These are phyloP conservation scores for Truncatella angustata DNA, from an alignment of 2,329 filamentous ascomycete genomes.

Conservation along the genomic window DNA sequence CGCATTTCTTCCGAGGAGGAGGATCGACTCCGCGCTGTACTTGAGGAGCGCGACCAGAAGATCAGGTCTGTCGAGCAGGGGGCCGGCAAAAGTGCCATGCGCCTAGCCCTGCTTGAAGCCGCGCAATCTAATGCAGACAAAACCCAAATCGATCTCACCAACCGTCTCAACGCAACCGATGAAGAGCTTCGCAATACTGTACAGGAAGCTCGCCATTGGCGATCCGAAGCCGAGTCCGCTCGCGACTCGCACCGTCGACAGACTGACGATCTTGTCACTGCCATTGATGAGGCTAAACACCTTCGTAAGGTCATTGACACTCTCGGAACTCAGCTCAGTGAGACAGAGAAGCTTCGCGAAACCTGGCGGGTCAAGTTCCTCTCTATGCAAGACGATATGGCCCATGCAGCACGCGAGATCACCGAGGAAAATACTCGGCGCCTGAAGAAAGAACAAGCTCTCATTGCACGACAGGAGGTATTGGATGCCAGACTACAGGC, in stretches of 20 bases:
- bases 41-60: conserved; percentile 69
- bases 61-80: conserved; percentile 59
- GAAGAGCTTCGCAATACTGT: conserved; percentile 53
- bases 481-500: conserved; percentile 75
- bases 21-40: conserved; percentile 61
- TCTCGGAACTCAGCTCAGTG: conserved; percentile 75
- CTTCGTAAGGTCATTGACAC: conserved; percentile 72
- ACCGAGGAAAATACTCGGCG: conserved; percentile 79
- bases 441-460: conserved; percentile 75
- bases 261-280: conserved; percentile 46
- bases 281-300: conserved; percentile 64
- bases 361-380: conserved; percentile 82
- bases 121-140: conserved; percentile 59
- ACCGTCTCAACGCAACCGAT: conserved; percentile 53
- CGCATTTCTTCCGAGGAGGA: conserved; percentile 72
- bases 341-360: conserved; percentile 81
- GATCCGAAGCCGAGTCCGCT: conserved; percentile 58
- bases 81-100: conserved; percentile 55
- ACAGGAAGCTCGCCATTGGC: conserved; percentile 60
- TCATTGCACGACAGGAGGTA: conserved; percentile 75
- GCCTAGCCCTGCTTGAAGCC: conserved; percentile 65
- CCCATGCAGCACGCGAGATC: conserved; percentile 72
- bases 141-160: conserved; percentile 53
- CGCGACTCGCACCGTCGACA: conserved; percentile 50
- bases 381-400: conserved; percentile 84